Base-by-base conservation (phyloP, 305 asterid species). In the Fraxinus latifolia region DNA sequence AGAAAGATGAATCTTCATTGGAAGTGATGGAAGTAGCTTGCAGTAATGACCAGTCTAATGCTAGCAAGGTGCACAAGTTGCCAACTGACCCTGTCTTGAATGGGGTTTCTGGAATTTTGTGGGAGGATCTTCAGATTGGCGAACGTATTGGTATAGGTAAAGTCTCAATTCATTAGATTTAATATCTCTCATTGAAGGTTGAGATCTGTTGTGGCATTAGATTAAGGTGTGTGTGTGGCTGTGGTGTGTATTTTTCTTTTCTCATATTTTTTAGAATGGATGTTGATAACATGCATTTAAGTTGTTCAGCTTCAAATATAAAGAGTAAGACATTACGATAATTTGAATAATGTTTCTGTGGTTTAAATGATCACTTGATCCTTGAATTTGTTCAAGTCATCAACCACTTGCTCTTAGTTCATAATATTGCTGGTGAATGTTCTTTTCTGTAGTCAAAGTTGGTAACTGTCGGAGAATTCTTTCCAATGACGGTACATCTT, bases 91-190 rank as follows among this genome's bases (percentile, higher is more conserved):
- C 92, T 1, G 60, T 91, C 87, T 87, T 94, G 77, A 89, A 83
- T 88, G 94, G 91, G 68, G 97, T 93, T 86, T 96, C 96, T n/a
- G 97, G 91, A 86, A 93, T 94, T 79, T 93, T 92, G 39, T 96
- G 99, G 99, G 98, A 94, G 87, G 95, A 93, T 90, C 98, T 96
- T 85, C 95, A 92, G 89, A 93, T 96, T 84, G 98, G 98, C 33
- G 98, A 94, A 84, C 96, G 99, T 62, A 91, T 96, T 86, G 98
- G 98, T 82, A 96, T 96, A 81, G 99, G 99, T 96, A 94, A 87
- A 80, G 34, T 84, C 19, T 7, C 29, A 58, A 58, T 31, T 33
- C 39, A 62, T 79, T 76, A 21, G 37, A 81, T 76, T 47, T 77
- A 77, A 60, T 76, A 74, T 80, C 73, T 85, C 50, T 75, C 34